Base-by-base conservation (phyloP, 148 eudicot genomes). In the Polygonum maritimum region DNA sequence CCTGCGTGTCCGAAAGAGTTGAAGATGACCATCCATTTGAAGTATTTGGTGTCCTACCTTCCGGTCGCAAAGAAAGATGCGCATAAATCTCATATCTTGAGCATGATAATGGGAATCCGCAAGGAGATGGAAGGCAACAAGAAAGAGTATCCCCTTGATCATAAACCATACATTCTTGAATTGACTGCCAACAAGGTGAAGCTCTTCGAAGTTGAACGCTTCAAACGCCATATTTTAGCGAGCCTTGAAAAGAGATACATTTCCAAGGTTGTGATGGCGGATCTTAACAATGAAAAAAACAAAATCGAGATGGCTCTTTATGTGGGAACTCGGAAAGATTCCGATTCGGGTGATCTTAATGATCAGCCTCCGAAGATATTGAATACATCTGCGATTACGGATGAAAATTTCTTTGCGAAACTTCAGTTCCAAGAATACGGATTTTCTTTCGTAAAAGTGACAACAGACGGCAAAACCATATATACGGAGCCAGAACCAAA, bases 21-120 rank as follows among this genome's bases (percentile, higher is more conserved):
- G 44, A 76, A 76, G 74, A 65, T 76, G n/a, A 52, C 19, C 2
- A 39, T 76, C 31, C 60, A 69, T 76, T 76, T 76, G 33, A 67
- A 65, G 51, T 72, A 72, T 16, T 11, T 72, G 75, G 75, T 72
- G 33, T 72, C 75, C 44, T 16, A 72, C 49, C 75, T 45, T 21
- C 11, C 19, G 21, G 15, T 52, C 11, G 49, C 16, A 11, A 45
- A n/a, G 18, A 72, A 39, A 45, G 75, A 26, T 16, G 49, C 11
- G 44, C 49, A 14, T 1, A 72, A 39, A 72, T 72, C 52, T 4
- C 14, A 72, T 1, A 40, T 72, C 21, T 6, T 40, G 2, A 12
- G 18, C 49, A 40, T 2, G 48, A 72, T 72, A 16, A 72, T 18
- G 47, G n/a, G 1, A n/a, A 15, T 72, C n/a, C 75, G 2, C 5